phyloP scores from a whole-genome alignment of 2,329 filamentous ascomycete genomes.

The Aspergillus neotritici region DNA sequence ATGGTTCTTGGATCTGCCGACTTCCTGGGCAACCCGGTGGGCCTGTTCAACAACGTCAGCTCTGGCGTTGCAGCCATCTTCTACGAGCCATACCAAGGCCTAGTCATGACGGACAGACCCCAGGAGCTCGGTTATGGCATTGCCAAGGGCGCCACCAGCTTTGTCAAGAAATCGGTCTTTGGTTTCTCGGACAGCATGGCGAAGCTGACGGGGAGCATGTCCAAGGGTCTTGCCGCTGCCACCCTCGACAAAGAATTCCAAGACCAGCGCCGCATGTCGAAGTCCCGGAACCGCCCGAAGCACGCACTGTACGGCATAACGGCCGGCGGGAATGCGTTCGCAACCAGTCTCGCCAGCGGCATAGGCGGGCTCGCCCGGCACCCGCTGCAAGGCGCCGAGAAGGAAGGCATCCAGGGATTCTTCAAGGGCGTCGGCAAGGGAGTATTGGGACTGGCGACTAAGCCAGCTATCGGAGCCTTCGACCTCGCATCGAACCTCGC shows the following conservation, averaged over 20 bases:
- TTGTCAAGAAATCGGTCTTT: constrained; percentile 98
- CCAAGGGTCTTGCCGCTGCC: constrained; percentile 90
- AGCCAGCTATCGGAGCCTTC: constrained; percentile 92
- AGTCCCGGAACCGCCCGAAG: constrained; percentile 88
- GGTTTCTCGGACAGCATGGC: constrained; percentile 96
- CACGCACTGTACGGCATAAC: constrained; percentile 96
- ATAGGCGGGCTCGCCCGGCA: constrained; percentile 91
- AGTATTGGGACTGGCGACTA: constrained; percentile 87
- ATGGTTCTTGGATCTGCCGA: constrained; percentile 96
- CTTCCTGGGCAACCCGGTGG: constrained; percentile 95
- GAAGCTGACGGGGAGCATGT: constrained; percentile 94
- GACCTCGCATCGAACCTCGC: constrained; percentile 96
- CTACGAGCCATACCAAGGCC: constrained; percentile 96
- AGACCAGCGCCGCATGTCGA: constrained; percentile 87
- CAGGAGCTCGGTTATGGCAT: constrained; percentile 94
- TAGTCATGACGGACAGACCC: constrained; percentile 91
- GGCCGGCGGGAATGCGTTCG: constrained; percentile 88
- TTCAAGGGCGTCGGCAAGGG: constrained; percentile 98
- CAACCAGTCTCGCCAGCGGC: constrained; percentile 85
- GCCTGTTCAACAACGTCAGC: constrained; percentile 95
- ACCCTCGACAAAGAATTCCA: constrained; percentile 99
- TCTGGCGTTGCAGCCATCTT: constrained; percentile 97
- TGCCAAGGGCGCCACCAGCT: constrained; percentile 91
- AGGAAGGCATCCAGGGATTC: constrained; percentile 88
- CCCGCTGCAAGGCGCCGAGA: constrained; percentile 90